phyloP scores from a whole-genome alignment of 345 rosid species.

The Lenwebbia sp. region DNA sequence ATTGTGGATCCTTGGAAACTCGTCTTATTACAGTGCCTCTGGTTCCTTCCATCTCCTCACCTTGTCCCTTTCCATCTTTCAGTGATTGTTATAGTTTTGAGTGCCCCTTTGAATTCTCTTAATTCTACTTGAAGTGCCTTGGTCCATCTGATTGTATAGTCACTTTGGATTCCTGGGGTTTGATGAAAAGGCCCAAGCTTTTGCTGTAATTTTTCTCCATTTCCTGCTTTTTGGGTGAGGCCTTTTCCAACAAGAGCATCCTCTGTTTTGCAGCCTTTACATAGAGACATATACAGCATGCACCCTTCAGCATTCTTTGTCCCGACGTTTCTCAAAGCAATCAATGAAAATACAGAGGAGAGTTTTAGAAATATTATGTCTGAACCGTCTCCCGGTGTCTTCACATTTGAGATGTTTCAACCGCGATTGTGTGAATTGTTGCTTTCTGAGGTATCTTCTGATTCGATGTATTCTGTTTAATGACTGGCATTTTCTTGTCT shows the following conservation, averaged over 20 bases:
- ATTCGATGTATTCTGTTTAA: background rate
- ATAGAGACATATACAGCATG: constrained; percentile 53
- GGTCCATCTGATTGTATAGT: background rate
- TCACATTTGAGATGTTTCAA: constrained; percentile 75
- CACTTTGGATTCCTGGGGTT: background rate
- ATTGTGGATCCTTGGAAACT: background rate
- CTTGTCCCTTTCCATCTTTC: background rate
- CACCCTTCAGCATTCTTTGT: constrained; percentile 44
- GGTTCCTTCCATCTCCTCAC: background rate
- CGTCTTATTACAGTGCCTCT: background rate
- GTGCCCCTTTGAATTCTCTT: background rate
- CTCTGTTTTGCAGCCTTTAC: constrained; percentile 48
- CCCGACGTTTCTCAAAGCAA: constrained; percentile 68
- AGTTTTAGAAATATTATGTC: constrained; percentile 52
- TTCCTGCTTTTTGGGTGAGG: background rate
- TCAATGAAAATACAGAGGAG: constrained; percentile 44
- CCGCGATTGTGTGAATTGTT: constrained; percentile 69
- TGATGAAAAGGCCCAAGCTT: background rate
- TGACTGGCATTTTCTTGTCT: background rate
- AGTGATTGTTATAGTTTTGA: background rate
- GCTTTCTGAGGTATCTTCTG: constrained; percentile 54
- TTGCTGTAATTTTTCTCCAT: background rate
- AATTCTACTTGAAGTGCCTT: background rate
- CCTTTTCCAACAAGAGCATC: background rate
- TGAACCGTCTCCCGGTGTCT: constrained; percentile 58